Evolutionary conservation across 208 protist genomes (phyloP).

Genomic region (Acanthamoeba royreba): DNA sequence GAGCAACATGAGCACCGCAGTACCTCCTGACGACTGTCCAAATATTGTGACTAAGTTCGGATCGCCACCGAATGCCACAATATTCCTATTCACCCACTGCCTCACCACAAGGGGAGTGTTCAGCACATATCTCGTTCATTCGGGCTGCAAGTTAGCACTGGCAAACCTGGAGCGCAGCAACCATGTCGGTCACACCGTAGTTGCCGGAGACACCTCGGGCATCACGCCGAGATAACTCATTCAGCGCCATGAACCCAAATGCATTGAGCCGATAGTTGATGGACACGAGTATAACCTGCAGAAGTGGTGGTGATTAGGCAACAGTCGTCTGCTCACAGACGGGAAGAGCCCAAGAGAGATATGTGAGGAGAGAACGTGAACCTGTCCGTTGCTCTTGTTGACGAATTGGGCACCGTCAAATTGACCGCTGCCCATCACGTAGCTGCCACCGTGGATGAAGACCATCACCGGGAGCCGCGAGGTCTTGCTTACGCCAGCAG

Average conservation of each 20-base stretch:
- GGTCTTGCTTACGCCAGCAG: neutral
- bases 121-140: too few species aligned
- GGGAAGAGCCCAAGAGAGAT: neutral
- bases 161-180: neutral
- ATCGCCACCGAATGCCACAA: conserved; percentile 26
- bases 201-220: neutral
- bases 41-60: neutral
- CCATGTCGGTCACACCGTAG: neutral
- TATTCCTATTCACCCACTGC: conserved; percentile 24
- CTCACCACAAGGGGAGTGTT: neutral
- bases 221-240: neutral
- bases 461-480: neutral
- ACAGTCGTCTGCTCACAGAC: too few species aligned
- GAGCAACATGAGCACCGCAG: neutral
- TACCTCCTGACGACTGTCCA: neutral
- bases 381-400: neutral
- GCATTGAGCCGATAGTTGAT: neutral
- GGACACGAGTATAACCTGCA: neutral
- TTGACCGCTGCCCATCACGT: neutral
- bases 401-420: neutral
- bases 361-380: neutral
- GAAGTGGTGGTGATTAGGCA: neutral
- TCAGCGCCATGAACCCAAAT: neutral
- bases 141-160: too few species aligned
- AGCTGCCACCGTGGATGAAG: neutral